A percentile compares a stretch with the other conserved stretches of the same genome.
Evolutionary conservation across 176 grass and related monocot species (phyloP).

Genomic region (Typha latifolia): DNA sequence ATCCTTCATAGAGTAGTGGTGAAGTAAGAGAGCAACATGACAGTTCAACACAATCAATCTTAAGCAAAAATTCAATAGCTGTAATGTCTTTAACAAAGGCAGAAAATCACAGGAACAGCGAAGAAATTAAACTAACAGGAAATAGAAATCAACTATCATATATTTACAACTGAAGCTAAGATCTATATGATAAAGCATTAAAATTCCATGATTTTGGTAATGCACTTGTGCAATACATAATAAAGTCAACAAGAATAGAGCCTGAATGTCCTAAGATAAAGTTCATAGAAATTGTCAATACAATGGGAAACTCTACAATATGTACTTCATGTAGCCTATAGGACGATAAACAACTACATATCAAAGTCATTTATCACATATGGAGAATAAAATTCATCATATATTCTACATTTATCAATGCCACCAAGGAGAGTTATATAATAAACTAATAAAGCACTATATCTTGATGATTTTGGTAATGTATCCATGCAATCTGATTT

Average conservation of each 20-base stretch:
- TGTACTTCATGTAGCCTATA: too few relatives aligned
- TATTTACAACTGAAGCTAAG: neutral
- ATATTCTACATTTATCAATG: too few relatives aligned
- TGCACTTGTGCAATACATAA: too few relatives aligned
- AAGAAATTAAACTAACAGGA: neutral
- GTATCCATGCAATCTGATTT: neutral
- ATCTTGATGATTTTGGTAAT: neutral
- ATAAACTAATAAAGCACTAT: neutral
- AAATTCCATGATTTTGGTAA: too few relatives aligned
- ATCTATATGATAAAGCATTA: too few relatives aligned
- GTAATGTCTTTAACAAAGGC: neutral
- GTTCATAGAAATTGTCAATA: too few relatives aligned
- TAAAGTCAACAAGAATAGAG: too few relatives aligned
- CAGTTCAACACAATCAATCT: neutral
- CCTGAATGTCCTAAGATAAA: too few relatives aligned
- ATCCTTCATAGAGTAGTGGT: constrained; percentile 33
- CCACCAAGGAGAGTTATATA: neutral
- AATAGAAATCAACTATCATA: neutral
- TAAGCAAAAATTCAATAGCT: constrained; percentile 4
- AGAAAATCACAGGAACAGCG: neutral
- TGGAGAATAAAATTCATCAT: too few relatives aligned
- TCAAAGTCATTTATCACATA: too few relatives aligned
- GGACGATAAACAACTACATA: too few relatives aligned
- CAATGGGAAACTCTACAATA: too few relatives aligned
- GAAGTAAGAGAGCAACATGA: constrained; percentile 5